Base-by-base conservation (phyloP, 2,329 filamentous ascomycete genomes). In the Furcasterigmium sp. region DNA sequence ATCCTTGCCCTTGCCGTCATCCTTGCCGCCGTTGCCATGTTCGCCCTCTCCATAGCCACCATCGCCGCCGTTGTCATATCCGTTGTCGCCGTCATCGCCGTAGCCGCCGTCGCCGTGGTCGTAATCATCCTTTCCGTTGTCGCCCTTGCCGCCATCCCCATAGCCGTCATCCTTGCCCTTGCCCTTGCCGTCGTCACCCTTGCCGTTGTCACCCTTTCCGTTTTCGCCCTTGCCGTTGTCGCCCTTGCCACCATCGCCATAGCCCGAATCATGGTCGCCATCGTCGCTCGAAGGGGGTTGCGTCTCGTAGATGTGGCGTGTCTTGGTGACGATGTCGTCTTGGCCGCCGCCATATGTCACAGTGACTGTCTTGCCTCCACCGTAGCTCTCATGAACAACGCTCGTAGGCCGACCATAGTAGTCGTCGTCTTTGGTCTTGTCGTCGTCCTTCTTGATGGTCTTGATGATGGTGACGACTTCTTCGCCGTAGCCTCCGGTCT, bases 381-480 rank as follows among this genome's bases (percentile, higher is more conserved):
- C 23, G 23, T 26, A 48, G 47, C 5, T 37, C 29, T 13, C 43
- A 23, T 7, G 38, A 15, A 4, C 42, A 32, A 4, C 23, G 18
- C 9, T 41, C 42, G 17, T 17, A 19, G 30, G 39, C 21, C 5
- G 46, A 44, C 18, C 21, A 8, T 37, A 17, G 11, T 40, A 44
- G 23, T 26, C 7, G 23, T 11, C 23, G 20, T 42, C 47, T 15
- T 58, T 48, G 51, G 38, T 3, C 54, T 51, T 28, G 54, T 46
- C 23, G 54, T 52, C 43, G 49, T 49, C n/a, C 43, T 51, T 21
- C 44, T 51, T 25, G 20, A 57, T 42, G 4, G 52, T 56, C 45
- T 54, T 53, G 20, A 52, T 57, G 35, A 54, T 28, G 14, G 32
- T 29, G 10, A 30, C 8, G 8, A 17, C 14, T 10, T 35, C 32